Base-by-base conservation (phyloP, 2,329 filamentous ascomycete species). In the Sarocladium strictum region DNA sequence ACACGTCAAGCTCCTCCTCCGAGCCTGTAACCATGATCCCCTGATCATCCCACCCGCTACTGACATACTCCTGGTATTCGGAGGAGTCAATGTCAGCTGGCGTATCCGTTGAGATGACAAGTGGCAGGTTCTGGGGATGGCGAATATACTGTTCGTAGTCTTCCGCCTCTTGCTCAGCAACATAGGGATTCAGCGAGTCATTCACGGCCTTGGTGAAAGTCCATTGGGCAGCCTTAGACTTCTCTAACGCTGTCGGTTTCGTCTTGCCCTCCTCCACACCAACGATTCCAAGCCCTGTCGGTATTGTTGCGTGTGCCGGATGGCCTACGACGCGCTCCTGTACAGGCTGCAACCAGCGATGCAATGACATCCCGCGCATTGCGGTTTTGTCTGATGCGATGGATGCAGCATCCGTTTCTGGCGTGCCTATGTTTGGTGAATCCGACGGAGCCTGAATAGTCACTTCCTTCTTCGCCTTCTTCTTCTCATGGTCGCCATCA, bases 101-200 rank as follows among this genome's bases (percentile, higher is more conserved):
- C 3, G 81, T 78, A 56, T 89, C 84, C 37, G 79, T 83, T 3
- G 85, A 87, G 1, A 89, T 79, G 0, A 94, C 90, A 2, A 99
- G 79, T 0, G 93, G 91, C 1, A 99, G 83, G 54, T 87, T 92
- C 55, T 96, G 85, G 1, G 94, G 92, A 64, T 99, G 94, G 49
- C 81, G 84, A 60, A 99, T 85, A 69, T 97, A 99, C 23, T 87
- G 84, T 56, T 85, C 81, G 67, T 99, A 99, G 67, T 97, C 94
- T 47, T 87, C 85, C 23, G 85, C 83, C 72, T 97, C 93, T 37
- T 83, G 79, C 7, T 79, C 72, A 7, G 82, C 87, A 35, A 99
- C 89, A 1, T 84, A 85, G 1, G 94, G 94, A 60, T 96, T 88
- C 43, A 97, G 78, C 4, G 90, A 94, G 66, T 92, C 88, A 53